These are phyloP conservation scores for Suillus variegatus DNA, from an alignment of 768 basidiomycete species.

Conservation along the genomic window DNA sequence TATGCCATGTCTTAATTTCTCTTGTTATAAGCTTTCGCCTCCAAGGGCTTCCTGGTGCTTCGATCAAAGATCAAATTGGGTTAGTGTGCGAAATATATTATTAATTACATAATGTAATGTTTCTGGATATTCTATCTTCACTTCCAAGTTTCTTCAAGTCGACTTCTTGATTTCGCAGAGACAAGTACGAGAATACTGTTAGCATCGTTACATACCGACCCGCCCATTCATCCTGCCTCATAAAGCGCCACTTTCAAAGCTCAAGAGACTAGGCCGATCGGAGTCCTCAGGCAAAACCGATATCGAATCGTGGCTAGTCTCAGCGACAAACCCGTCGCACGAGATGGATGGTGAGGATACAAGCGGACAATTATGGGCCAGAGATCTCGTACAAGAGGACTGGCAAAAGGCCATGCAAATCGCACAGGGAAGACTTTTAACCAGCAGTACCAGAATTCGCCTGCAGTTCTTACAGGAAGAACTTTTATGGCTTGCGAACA, in stretches of 20 bases:
- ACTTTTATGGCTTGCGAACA: slow-evolving; percentile 53
- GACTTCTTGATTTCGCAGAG: not conserved
- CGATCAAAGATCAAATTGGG: slow-evolving; percentile 7
- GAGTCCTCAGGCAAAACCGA: slow-evolving; percentile 42
- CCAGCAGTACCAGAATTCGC: slow-evolving; percentile 54
- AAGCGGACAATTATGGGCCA: slow-evolving; percentile 43
- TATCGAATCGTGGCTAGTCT: slow-evolving; percentile 66
- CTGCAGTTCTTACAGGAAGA: slow-evolving; percentile 65
- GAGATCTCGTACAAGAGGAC: slow-evolving; percentile 51
- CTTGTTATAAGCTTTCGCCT: slow-evolving; percentile 6
- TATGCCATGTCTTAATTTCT: slow-evolving; percentile 2
- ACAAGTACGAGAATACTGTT: not conserved
- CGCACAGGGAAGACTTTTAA: slow-evolving; percentile 51
- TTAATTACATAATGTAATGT: not conserved
- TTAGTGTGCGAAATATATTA: slow-evolving; percentile 14
- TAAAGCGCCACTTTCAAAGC: slow-evolving; percentile 43
- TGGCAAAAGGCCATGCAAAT: slow-evolving; percentile 58
- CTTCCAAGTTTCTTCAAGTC: not conserved
- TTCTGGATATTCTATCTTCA: not conserved
- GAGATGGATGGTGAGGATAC: slow-evolving; percentile 34
- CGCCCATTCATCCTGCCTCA: slow-evolving; percentile 35
- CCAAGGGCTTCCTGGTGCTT: slow-evolving; percentile 4
- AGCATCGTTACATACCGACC: not conserved
- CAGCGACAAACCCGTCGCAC: slow-evolving; percentile 32
- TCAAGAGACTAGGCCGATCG: slow-evolving; percentile 47